Conservation (phyloP, 305 asterid species). For the Rubia peregrina region DNA sequence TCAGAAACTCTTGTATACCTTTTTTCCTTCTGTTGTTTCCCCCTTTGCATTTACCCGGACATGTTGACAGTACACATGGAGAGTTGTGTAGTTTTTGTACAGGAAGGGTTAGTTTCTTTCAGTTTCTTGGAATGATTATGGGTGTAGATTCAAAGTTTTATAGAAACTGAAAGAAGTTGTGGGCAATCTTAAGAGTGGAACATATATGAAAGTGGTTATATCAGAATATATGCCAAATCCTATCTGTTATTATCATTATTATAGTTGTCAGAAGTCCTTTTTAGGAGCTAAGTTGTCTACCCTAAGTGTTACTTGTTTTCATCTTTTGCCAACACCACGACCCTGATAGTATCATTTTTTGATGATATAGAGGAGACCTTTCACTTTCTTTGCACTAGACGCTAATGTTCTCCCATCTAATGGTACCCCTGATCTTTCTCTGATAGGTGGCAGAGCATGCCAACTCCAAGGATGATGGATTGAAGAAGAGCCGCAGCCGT, state of each 20-base stretch:
- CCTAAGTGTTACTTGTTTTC: not conserved
- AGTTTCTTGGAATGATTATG: not conserved
- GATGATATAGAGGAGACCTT: not conserved
- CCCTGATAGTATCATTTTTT: not conserved
- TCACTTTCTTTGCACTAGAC: not conserved
- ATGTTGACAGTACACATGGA: not conserved
- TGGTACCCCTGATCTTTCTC: conserved; percentile 11
- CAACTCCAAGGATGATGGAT: conserved; percentile 25
- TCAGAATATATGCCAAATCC: not conserved
- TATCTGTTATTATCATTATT: not conserved
- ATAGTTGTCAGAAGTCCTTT: not conserved
- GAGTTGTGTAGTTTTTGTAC: not conserved
- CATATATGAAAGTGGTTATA: not conserved
- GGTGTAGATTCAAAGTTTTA: not conserved
- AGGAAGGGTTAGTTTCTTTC: not conserved
- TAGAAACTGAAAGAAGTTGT: not conserved
- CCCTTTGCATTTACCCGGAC: not conserved
- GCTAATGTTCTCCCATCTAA: not conserved
- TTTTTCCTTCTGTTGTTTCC: not conserved
- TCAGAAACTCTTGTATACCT: not conserved
- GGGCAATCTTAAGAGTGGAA: not conserved
- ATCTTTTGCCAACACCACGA: not conserved
- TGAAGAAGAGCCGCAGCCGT: conserved; percentile 42
- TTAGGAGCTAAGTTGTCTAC: not conserved
- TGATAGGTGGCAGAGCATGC: conserved; percentile 41